Base-by-base conservation (phyloP, 768 basidiomycete species). In the Xerocomellus amylosporus region DNA sequence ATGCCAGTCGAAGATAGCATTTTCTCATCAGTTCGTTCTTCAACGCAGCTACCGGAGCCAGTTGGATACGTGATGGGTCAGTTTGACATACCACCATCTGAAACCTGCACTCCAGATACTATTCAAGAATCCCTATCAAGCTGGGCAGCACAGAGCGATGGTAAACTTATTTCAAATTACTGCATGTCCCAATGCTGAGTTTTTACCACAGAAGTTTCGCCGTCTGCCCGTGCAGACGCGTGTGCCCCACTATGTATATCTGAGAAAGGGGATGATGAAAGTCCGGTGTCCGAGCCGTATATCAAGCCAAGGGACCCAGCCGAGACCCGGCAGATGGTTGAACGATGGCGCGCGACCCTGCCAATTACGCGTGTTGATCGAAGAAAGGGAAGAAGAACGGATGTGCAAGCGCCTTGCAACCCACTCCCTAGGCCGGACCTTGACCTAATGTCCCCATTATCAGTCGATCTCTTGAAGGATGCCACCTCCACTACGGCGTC, bases 41-140 rank as follows among this genome's bases (percentile, higher is more conserved):
- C 33, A 26, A 39, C 19, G 20, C 36, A 71, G 69, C 46, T 72
- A 22, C 69, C 71, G 4, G 69, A 71, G 53, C 69, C 69, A 39
- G 63, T 71, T 33, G 58, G 57, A 46, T 73, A 67, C 33, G 54
- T 73, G 50, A 61, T 66, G 62, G 67, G 67, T 24, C 65, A 60
- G 24, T 71, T 70, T 24, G 49, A 57, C 15, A 28, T 63, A 34
- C 66, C 68, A 38, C 49, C 53, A n/a, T 61, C 63, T 19, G 67
- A 66, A 34, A 47, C 54, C 5, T 60, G 59, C 31, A 50, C 45
- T 34, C 22, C 34, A 38, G 63, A 55, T 17, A 54, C 61, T 6
- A 41, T 66, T 28, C 55, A 60, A 34, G 63, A 69, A 34, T 71
- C 70, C 5, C 47, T 69, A 34, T 71, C 70, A 15, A 71, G 71